A percentile compares a stretch with the other conserved stretches of the same genome.
Evolutionary conservation across 1,139 yeast species (phyloP).

Genomic region (Debaryomyces coudertii): DNA sequence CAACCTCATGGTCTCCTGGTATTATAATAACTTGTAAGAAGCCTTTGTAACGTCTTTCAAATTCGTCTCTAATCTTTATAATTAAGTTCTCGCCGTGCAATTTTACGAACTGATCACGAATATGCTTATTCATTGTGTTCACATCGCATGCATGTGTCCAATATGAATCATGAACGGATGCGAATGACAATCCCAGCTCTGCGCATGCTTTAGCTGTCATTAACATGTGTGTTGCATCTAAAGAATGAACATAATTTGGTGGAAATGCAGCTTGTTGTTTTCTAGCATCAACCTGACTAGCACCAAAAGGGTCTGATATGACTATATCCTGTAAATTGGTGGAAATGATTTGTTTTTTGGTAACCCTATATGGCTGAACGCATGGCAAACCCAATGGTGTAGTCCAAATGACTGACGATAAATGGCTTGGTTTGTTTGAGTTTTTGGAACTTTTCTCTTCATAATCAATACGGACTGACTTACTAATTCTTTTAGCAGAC

Average conservation of each 20-base stretch:
- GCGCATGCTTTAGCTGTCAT: conserved; percentile 84
- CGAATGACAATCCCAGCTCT: conserved; percentile 71
- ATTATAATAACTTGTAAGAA: conserved; percentile 64
- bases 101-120: conserved; percentile 79
- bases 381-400: conserved; percentile 92
- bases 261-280: conserved; percentile 94
- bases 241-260: conserved; percentile 92
- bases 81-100: conserved; percentile 78
- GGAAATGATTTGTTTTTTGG: conserved; percentile 61
- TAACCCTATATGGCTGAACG: conserved; percentile 90
- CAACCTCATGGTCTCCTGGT: conserved; percentile 57
- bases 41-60: conserved; percentile 76
- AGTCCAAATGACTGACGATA: conserved; percentile 96
- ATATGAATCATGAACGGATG: conserved; percentile 96
- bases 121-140: conserved; percentile 66
- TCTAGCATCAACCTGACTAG: conserved; percentile 81
- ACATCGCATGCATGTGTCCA: conserved; percentile 97
- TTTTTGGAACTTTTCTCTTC: conserved; percentile 30
- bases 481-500: conserved; percentile 79
- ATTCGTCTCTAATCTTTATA: conserved; percentile 72
- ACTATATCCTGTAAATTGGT: conserved; percentile 85
- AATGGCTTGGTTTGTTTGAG: conserved; percentile 56
- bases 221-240: conserved; percentile 97
- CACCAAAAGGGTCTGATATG: conserved; percentile 81
- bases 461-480: conserved; percentile 71